Evolutionary conservation across 2,329 filamentous ascomycete genomes (phyloP).

Genomic region (Aspergillus costaricaensis): DNA sequence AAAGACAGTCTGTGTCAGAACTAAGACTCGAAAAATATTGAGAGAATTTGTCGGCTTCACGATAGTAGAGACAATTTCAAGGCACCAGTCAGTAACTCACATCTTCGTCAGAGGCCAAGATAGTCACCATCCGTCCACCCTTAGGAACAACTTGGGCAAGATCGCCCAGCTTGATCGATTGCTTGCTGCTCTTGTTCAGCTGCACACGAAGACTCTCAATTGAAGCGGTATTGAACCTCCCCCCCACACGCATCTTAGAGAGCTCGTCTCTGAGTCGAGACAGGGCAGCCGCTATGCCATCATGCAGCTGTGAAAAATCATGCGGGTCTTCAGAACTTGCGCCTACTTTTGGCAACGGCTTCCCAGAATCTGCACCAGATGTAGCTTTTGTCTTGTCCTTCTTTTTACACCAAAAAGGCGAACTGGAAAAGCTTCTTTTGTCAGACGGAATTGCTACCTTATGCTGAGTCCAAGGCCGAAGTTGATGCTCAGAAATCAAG

Average conservation of each 20-base stretch:
- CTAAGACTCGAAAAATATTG: background rate
- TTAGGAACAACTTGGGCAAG: conserved; percentile 68
- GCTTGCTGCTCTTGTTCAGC: conserved; percentile 54
- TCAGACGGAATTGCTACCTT: background rate
- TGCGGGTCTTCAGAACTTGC: conserved; percentile 54
- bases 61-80: background rate
- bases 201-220: conserved; percentile 64
- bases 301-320: conserved; percentile 61
- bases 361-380: conserved; percentile 34
- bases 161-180: conserved; percentile 59
- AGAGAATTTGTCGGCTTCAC: background rate
- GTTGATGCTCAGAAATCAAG: background rate
- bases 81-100: conserved; percentile 44
- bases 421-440: conserved; percentile 45
- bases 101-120: conserved; percentile 66
- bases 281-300: conserved; percentile 57
- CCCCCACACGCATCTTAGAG: conserved; percentile 62
- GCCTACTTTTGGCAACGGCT: conserved; percentile 35
- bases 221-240: conserved; percentile 62
- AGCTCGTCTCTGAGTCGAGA: conserved; percentile 63
- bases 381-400: conserved; percentile 55
- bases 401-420: conserved; percentile 51
- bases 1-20: background rate
- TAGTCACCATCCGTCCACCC: conserved; percentile 59
- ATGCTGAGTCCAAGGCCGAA: background rate